Evolutionary conservation across 257 asterid genomes (phyloP), one percentile per base, ranked within the genome.

Genomic region (Voacanga thouarsii): DNA sequence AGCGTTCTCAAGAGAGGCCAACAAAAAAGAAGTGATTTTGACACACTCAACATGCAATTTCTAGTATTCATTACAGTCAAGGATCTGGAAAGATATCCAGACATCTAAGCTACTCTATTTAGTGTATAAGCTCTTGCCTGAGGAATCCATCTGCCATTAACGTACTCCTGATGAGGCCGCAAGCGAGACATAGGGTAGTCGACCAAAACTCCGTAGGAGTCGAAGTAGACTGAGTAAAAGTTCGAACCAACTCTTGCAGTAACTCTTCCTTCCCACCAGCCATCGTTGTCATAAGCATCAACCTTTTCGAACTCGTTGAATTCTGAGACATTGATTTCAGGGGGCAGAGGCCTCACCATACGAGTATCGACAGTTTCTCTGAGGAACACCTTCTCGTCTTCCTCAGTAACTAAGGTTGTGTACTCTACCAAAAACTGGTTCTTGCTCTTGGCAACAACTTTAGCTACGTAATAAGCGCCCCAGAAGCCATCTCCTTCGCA

Each of bases 401-500:
- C 65, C 44, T 75, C 71, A 1, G 64, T 67, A 43, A 68, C 44
- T 43, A 80, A 33, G 15, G 77, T 75, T 0, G 53, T 53, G 66
- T 80, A 80, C 45, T 75, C 68, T 8, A 80, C 57, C 47, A 23
- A 19, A 23, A 65, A 66, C 21, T 12, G 12, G 24, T 24, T 12
- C 26, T 75, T 43, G 2, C 55, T 55, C 41, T 19, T 6, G 4
- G 63, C 24, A 16, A 80, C 0, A 55, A 80, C 33, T 18, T 65
- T 80, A n/a, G 83, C 76, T 0, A 0, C 28, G 30, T 53, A 80
- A 61, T 74, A 75, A n/a, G 77, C 67, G 1, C 83, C 83, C 9
- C 44, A 18, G 68, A 75, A 80, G 2, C 83, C 80, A 18, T 80
- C 67, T 30, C 56, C 83, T 12, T 75, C 49, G 68, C 80, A 39